Percentiles rank a stretch among this genome's conserved stretches.
These are phyloP conservation scores for Berberis thunbergii DNA, from an alignment of 164 flowering plant genomes.

Conservation along the genomic window DNA sequence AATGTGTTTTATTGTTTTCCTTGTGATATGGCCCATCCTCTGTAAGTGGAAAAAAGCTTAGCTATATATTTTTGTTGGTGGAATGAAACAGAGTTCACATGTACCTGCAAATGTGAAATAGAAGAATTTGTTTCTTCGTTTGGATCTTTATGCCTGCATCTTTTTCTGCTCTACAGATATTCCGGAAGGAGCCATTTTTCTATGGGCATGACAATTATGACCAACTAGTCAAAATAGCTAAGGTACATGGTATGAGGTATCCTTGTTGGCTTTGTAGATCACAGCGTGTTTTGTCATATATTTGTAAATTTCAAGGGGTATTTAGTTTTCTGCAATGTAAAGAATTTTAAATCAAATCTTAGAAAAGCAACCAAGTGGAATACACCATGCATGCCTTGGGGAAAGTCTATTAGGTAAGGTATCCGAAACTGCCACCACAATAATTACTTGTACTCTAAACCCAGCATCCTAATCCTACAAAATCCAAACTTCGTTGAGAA, in stretches of 20 bases:
- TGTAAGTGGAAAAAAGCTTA: too few species aligned
- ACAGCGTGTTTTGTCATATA: neutral
- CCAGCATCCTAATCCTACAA: neutral
- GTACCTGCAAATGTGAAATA: too few species aligned
- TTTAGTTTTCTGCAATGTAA: neutral
- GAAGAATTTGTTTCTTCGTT: neutral
- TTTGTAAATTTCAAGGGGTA: neutral
- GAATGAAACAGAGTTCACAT: neutral
- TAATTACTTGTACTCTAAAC: too few species aligned
- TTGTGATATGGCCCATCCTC: too few species aligned
- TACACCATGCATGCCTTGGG: neutral
- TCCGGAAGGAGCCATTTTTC: constrained; percentile 65
- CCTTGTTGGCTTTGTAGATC: neutral
- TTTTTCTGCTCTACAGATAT: constrained; percentile 49
- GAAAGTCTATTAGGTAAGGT: too few species aligned
- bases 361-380: too few species aligned
- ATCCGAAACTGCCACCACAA: too few species aligned
- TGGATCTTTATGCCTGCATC: constrained; percentile 11
- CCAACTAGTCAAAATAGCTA: constrained; percentile 94
- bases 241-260: constrained; percentile 56
- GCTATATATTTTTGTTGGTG: too few species aligned
- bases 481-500: too few species aligned
- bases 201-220: constrained; percentile 97
- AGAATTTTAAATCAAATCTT: too few species aligned
- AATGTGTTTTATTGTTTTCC: too few species aligned